These are phyloP conservation scores for Chalaropsis ovoidea DNA, from an alignment of 2,329 filamentous ascomycete genomes.

Conservation along the genomic window DNA sequence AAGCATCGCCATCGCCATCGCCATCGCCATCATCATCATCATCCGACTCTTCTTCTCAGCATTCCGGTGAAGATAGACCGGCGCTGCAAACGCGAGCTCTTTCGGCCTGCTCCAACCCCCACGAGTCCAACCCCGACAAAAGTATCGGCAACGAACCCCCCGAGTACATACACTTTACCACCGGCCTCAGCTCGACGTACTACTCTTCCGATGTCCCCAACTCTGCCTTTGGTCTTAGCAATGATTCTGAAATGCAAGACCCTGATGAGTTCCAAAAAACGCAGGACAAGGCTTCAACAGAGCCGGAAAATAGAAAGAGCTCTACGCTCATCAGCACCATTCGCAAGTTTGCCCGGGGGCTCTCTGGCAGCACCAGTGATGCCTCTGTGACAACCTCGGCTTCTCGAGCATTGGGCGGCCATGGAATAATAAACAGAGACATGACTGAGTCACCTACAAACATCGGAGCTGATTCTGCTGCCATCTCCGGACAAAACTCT, in stretches of 20 bases:
- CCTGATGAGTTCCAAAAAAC: conserved; percentile 17
- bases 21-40: no score
- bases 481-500: neutral
- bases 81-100: neutral
- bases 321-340: conserved; percentile 20
- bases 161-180: conserved; percentile 15
- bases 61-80: neutral
- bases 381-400: neutral
- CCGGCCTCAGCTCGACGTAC: conserved; percentile 23
- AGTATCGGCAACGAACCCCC: conserved; percentile 7
- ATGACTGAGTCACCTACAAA: conserved; percentile 26
- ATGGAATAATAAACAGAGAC: conserved; percentile 16
- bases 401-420: neutral
- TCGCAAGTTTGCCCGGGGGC: conserved; percentile 16
- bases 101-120: neutral
- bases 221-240: conserved; percentile 24
- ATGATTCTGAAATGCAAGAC: conserved; percentile 15
- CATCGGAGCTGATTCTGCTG: conserved; percentile 29
- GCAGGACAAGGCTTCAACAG: conserved; percentile 10
- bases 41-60: neutral
- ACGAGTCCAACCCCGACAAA: neutral
- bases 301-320: conserved; percentile 13
- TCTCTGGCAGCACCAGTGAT: conserved; percentile 18
- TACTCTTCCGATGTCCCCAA: conserved; percentile 25
- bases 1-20: no score